Base-by-base conservation (phyloP, 768 basidiomycete genomes). In the Tricholoma hemisulphureum region DNA sequence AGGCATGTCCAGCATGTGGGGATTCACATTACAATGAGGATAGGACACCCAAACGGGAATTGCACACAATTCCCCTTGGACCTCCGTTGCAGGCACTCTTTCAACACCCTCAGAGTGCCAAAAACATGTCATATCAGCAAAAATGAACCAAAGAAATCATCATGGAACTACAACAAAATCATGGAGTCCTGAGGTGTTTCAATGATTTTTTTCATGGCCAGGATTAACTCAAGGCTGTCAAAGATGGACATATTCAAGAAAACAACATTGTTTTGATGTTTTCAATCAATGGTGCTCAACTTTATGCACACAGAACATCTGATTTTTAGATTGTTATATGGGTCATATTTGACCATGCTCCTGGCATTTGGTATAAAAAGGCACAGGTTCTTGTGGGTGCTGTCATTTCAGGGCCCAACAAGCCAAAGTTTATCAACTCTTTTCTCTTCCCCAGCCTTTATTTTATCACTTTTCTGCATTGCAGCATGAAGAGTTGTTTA, bases 51-150 rank as follows among this genome's bases (percentile, higher is more conserved):
- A 31, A 46, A 8, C 58, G 52, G 24, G n/a, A 63, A 18, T 63
- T 68, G 41, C 37, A 50, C 24, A 68, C 70, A 0, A 64, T 71
- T 11, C 65, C 67, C 1, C 45, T 70, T 48, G 65, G 66, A 1
- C 63, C 66, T 2, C 52, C 57, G 13, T 50, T 71, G 0, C 68
- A 69, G 49, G 68, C 68, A 11, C 54, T 68, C 10, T 66, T 60
- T 46, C 58, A 61, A 11, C 35, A 52, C 46, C n/a, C 35, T 10
- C 39, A 58, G 50, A 57, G 51, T 34, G 60, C 60, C 20, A 24
- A n/a, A 18, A 14, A 54, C 18, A 57, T 61, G 56, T 52, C 51
- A 14, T 57, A 61, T 28, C 54, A 51, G 8, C 52, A 28, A 20
- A 32, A 2, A 9, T 28, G 32, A 18, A 35, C 56, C 4, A 11